Base-by-base conservation (phyloP, 2,329 filamentous ascomycete species). In the Ilyonectria robusta region DNA sequence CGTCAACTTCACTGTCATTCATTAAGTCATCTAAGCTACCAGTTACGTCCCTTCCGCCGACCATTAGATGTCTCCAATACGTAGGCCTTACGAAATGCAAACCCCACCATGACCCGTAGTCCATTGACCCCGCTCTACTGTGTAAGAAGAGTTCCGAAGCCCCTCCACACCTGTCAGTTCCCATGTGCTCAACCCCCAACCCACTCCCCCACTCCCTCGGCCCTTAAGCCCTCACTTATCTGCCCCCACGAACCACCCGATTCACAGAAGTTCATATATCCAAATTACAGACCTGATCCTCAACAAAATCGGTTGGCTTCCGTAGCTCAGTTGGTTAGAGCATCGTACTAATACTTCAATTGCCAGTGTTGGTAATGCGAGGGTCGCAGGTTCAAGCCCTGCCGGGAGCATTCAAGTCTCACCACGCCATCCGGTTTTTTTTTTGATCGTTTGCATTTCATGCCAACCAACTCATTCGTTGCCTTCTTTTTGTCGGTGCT, bases 281-380 rank as follows among this genome's bases (percentile, higher is more conserved):
- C 23, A 56, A 46, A 46, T 31, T 7, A 10, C 1, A 0, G 2
- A 0, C 0, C 0, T 6, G 1, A 6, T 10, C 9, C 13, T 11
- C 44, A 72, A 56, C 42, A 55, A 62, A 64, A 73, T 65, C 35
- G 65, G 66, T 68, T 60, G 66, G 73, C 73, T 75, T 74, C 73
- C 73, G 64, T 75, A 75, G 73, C 73, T 75, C 73, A 75, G 73
- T 75, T 75, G 73, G 73, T 74, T 74, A 74, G 73, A 75, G 73
- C 73, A 70, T 75, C 73, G 72, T 74, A 73, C 71, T 75, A 75
- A 74, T 75, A 75, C 65, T 72, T 73, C 51, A 53, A 51, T 59
- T 21, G 26, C 47, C 60, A 74, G 65, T 73, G 58, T 55, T 53
- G 42, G 73, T 74, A 21, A 74, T 75, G 73, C 72, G 73, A 66